Percentiles rank a stretch among this genome's conserved stretches.
phyloP scores from a whole-genome alignment of 495 filamentous ascomycete genomes.

The Neurospora sp. region DNA sequence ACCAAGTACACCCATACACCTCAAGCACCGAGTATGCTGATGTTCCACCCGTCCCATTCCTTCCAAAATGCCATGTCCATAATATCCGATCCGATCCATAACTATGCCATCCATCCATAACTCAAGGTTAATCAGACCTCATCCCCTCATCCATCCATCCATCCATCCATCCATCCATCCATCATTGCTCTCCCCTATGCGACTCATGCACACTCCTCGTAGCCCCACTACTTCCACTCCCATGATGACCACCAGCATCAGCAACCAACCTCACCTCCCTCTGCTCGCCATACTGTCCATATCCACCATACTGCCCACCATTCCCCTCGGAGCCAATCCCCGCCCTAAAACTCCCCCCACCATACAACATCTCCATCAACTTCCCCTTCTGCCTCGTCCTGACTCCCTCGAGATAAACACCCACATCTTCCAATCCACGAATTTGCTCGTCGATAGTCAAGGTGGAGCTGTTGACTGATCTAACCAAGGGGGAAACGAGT shows the following conservation, averaged over 20 bases:
- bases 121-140: too few species aligned
- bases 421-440: slow-evolving; percentile 64
- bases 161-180: background rate
- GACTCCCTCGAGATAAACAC: slow-evolving; percentile 60
- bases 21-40: background rate
- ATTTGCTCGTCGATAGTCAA: slow-evolving; percentile 78
- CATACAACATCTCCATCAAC: slow-evolving; percentile 72
- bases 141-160: too few species aligned
- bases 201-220: background rate
- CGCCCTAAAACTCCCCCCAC: slow-evolving; percentile 23
- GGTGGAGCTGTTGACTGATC: slow-evolving; percentile 54
- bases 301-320: background rate
- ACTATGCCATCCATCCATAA: too few species aligned
- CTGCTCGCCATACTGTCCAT: too few species aligned
- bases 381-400: slow-evolving; percentile 72
- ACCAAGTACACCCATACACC: background rate
- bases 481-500: slow-evolving; percentile 70
- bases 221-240: background rate
- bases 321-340: background rate
- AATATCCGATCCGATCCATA: too few species aligned
- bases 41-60: background rate
- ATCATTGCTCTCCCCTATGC: background rate
- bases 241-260: background rate
- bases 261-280: slow-evolving; percentile 4
- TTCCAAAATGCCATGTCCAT: too few species aligned